Percentiles rank a stretch among this genome's conserved stretches.
phyloP scores from a whole-genome alignment of 495 filamentous ascomycete genomes.

The Penicillium canariense region DNA sequence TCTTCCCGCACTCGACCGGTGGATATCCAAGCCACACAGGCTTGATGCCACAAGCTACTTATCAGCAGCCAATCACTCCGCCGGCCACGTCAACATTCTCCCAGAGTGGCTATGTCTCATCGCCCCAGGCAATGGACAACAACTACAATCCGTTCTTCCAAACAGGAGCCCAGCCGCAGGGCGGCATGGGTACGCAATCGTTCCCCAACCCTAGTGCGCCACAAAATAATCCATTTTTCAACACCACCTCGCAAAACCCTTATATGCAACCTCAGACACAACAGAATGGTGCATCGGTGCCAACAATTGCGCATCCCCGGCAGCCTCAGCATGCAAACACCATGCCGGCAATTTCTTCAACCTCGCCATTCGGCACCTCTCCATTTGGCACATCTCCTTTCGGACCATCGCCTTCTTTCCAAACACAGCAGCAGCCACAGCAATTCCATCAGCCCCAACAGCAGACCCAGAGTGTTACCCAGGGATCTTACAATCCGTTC shows the following conservation, averaged over 20 bases:
- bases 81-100: constrained; percentile 55
- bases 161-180: constrained; percentile 40
- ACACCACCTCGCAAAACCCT: constrained; percentile 36
- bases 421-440: constrained; percentile 33
- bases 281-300: constrained; percentile 25
- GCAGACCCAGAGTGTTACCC: constrained; percentile 26
- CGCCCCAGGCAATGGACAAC: constrained; percentile 41
- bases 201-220: constrained; percentile 29
- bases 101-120: constrained; percentile 47
- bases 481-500: constrained; percentile 39
- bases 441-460: constrained; percentile 25
- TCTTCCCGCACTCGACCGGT: constrained; percentile 84
- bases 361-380: constrained; percentile 33
- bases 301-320: constrained; percentile 27
- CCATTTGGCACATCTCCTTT: constrained; percentile 38
- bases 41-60: constrained; percentile 41
- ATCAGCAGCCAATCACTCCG: constrained; percentile 58
- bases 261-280: constrained; percentile 24
- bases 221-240: constrained; percentile 56
- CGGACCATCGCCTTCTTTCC: constrained; percentile 37
- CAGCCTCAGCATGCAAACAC: constrained; percentile 43
- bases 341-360: constrained; percentile 38
- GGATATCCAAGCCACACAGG: constrained; percentile 61
- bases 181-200: constrained; percentile 29
- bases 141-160: constrained; percentile 70